phyloP scores from a whole-genome alignment of 495 filamentous ascomycete genomes.

The Tuber microsphaerosporum region DNA sequence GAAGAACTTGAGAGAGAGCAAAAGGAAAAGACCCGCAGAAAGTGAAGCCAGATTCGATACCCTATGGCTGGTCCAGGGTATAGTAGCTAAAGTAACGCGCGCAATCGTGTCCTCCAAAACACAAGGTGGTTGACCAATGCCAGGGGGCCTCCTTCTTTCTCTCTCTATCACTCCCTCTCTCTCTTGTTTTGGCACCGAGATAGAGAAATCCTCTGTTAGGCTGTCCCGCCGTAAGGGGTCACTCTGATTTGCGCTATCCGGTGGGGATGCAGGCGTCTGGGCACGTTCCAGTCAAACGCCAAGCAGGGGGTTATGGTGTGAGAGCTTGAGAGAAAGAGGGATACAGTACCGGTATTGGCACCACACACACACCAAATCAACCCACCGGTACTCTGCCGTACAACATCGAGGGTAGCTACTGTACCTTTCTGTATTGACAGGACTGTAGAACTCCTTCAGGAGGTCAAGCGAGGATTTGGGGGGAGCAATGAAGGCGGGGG shows the following conservation, averaged over 20 bases:
- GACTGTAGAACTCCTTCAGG: conserved; percentile 16
- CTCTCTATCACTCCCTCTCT: conserved; percentile 14
- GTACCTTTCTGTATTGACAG: not conserved
- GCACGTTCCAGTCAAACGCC: conserved; percentile 39
- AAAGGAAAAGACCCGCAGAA: conserved; percentile 9
- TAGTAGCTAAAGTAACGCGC: conserved; percentile 24
- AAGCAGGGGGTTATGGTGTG: conserved; percentile 30
- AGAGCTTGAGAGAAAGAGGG: conserved; percentile 29
- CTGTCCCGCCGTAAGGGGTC: conserved; percentile 30
- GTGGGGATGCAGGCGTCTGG: conserved; percentile 23
- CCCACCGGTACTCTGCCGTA: not conserved
- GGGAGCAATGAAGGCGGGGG: conserved; percentile 25
- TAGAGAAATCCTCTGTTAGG: conserved; percentile 24
- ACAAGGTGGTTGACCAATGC: conserved; percentile 26
- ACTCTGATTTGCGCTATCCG: conserved; percentile 10
- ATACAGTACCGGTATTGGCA: conserved; percentile 12
- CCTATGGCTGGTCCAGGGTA: not conserved
- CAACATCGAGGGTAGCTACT: not conserved
- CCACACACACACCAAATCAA: conserved; percentile 12
- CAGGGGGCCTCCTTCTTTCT: conserved; percentile 13
- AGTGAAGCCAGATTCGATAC: conserved; percentile 27
- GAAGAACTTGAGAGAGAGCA: conserved; percentile 4
- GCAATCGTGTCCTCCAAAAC: conserved; percentile 35
- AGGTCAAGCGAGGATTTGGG: conserved; percentile 26
- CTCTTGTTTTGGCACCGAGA: conserved; percentile 10